These are phyloP conservation scores for Scleroderma citrinum DNA, from an alignment of 768 basidiomycete species.

Conservation along the genomic window DNA sequence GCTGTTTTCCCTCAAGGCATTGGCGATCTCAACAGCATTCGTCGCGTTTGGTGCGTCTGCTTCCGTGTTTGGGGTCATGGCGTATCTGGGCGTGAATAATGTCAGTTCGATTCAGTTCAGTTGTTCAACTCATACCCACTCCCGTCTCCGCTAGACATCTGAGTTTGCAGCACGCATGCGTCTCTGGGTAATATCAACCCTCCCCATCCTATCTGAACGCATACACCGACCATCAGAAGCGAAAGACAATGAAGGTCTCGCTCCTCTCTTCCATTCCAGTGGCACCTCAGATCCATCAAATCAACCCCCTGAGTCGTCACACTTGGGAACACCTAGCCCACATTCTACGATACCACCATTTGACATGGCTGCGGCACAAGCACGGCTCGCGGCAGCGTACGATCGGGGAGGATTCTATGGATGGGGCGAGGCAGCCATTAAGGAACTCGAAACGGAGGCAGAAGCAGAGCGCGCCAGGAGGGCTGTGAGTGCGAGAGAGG, in stretches of 20 bases:
- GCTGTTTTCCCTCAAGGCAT: slow-evolving; percentile 55
- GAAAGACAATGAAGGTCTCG: slow-evolving; percentile 15
- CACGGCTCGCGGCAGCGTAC: slow-evolving; percentile 49
- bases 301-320: background rate
- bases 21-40: slow-evolving; percentile 57
- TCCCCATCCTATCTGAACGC: slow-evolving; percentile 45
- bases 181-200: slow-evolving; percentile 34
- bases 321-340: background rate
- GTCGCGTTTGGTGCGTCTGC: slow-evolving; percentile 44
- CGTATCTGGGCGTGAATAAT: slow-evolving; percentile 46
- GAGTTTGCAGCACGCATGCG: slow-evolving; percentile 62
- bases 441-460: slow-evolving; percentile 55
- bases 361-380: slow-evolving; percentile 39
- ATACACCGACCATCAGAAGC: slow-evolving; percentile 43
- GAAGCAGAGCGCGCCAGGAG: slow-evolving; percentile 39
- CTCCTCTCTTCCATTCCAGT: background rate
- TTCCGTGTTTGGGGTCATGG: slow-evolving; percentile 45
- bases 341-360: background rate
- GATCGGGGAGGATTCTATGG: slow-evolving; percentile 51
- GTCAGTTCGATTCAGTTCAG: slow-evolving; percentile 33
- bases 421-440: slow-evolving; percentile 48
- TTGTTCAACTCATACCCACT: slow-evolving; percentile 1
- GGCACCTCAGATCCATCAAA: background rate
- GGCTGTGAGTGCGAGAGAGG: background rate
- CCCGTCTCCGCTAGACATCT: slow-evolving; percentile 34